A percentile compares a stretch with the other conserved stretches of the same genome.
phyloP scores from a whole-genome alignment of 495 filamentous ascomycete species.

The Clavariopsis aquatica region DNA sequence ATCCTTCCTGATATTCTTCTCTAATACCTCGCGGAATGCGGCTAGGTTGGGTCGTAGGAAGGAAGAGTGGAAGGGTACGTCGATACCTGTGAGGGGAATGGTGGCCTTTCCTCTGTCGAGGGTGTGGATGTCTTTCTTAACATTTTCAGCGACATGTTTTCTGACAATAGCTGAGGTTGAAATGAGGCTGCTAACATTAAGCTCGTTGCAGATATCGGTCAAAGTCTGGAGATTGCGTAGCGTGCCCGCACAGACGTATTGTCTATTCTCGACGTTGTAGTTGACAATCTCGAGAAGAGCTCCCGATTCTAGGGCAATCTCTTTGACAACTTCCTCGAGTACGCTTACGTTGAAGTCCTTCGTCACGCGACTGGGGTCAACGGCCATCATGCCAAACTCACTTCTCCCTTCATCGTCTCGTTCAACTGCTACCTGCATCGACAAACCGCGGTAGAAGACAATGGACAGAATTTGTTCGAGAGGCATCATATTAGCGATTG shows the following conservation, averaged over 20 bases:
- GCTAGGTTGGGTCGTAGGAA: conserved; percentile 42
- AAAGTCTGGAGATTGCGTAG: conserved; percentile 16
- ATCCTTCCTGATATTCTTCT: conserved; percentile 21
- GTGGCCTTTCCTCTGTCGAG: conserved; percentile 39
- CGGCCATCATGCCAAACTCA: conserved; percentile 49
- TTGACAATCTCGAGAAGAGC: conserved; percentile 50
- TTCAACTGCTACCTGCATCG: conserved; percentile 48
- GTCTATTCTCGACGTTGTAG: conserved; percentile 45
- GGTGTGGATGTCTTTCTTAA: conserved; percentile 2
- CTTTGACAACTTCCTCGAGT: conserved; percentile 8
- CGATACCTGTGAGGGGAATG: conserved; percentile 48
- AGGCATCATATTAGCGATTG: conserved; percentile 40
- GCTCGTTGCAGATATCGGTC: not conserved
- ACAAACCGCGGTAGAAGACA: conserved; percentile 50
- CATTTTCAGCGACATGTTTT: conserved; percentile 3
- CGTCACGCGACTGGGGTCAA: conserved; percentile 46
- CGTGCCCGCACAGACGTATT: conserved; percentile 53
- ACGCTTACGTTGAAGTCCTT: conserved; percentile 6
- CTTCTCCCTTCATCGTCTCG: conserved; percentile 40
- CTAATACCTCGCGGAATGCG: conserved; percentile 41
- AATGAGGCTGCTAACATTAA: not conserved
- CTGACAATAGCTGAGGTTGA: not conserved
- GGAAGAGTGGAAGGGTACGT: conserved; percentile 50
- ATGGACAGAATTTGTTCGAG: conserved; percentile 40
- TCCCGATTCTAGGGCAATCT: conserved; percentile 31